Evolutionary conservation across 352 stramenopile genomes (phyloP), one percentile per base, ranked within the genome.

Genomic region (Thraustochytrium sp.): DNA sequence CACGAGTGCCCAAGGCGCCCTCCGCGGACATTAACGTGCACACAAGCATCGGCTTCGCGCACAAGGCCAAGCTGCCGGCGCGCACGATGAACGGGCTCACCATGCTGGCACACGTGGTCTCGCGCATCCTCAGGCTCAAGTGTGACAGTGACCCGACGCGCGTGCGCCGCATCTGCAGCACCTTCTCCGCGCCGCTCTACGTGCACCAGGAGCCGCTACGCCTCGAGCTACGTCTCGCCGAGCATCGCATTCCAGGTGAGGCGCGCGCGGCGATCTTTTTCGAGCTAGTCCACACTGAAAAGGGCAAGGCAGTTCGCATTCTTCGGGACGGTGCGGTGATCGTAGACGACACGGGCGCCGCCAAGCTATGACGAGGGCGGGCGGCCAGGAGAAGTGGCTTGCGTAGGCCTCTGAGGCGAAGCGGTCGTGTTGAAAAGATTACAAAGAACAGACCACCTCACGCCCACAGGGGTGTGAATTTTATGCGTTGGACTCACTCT

Each of bases 11-110:
- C 36, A 51, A 46, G 26, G 23, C 36, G 0, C n/a, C n/a, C 9
- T 13, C n/a, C 18, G n/a, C 40, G 16, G 61, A 46, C 23, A 51
- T 73, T 21, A 73, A 73, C 40, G 61, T 73, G 4, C 61, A 73
- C 26, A 73, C 61, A 46, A 73, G 40, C 61, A 73, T 73, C 26
- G 61, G 61, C 13, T 73, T 51, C 37, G 61, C 61, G 1, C n/a
- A 73, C 5, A 73, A 73, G 61, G 61, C 61, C 11, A 26, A 26
- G 23, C 61, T 73, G 13, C 16, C 1, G 36, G 61, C 61, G 11
- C 61, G 61, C 61, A 73, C 61, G 21, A 73, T 73, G 61, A 73
- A 73, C 34, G 61, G 61, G 23, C 61, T 73, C 3, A 29, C 18
- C 36, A 29, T 73, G 11, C 61, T 73, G 11, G 61, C 18, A 21